These are phyloP conservation scores for Chaetomium sp. DNA, from an alignment of 2,329 filamentous ascomycete species.

Conservation along the genomic window DNA sequence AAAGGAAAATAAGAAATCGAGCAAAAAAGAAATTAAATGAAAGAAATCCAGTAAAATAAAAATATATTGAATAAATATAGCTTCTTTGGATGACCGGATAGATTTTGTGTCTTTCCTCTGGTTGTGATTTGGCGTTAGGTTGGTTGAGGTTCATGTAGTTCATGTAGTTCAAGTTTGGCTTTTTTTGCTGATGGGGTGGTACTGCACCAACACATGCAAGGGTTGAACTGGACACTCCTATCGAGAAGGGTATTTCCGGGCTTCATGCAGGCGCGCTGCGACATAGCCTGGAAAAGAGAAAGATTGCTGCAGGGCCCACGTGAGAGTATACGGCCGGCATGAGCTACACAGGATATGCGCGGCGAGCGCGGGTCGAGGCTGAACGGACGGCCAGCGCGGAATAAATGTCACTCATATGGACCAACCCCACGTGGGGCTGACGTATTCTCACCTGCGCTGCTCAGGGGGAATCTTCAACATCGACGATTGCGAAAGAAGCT, in stretches of 20 bases:
- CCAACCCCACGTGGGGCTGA: constrained; percentile 5
- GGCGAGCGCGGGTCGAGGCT: background rate
- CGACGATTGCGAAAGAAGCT: background rate
- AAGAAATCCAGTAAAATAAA: too few relatives aligned
- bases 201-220: background rate
- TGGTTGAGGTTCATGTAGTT: too few relatives aligned
- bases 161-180: too few relatives aligned
- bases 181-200: too few relatives aligned
- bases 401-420: background rate
- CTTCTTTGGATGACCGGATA: too few relatives aligned
- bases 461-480: background rate
- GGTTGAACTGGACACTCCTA: background rate
- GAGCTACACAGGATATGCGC: background rate
- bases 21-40: too few relatives aligned
- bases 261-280: background rate
- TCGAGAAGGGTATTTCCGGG: background rate
- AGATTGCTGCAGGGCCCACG: constrained; percentile 6
- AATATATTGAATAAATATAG: too few relatives aligned
- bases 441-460: background rate
- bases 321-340: background rate
- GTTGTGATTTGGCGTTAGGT: too few relatives aligned
- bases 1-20: too few relatives aligned
- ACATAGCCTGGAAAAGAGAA: background rate
- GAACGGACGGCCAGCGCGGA: background rate
- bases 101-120: too few relatives aligned